Percentiles rank a stretch among this genome's conserved stretches.
These are phyloP conservation scores for Candida sp. DNA, from an alignment of 1,139 yeast species.

Conservation along the genomic window DNA sequence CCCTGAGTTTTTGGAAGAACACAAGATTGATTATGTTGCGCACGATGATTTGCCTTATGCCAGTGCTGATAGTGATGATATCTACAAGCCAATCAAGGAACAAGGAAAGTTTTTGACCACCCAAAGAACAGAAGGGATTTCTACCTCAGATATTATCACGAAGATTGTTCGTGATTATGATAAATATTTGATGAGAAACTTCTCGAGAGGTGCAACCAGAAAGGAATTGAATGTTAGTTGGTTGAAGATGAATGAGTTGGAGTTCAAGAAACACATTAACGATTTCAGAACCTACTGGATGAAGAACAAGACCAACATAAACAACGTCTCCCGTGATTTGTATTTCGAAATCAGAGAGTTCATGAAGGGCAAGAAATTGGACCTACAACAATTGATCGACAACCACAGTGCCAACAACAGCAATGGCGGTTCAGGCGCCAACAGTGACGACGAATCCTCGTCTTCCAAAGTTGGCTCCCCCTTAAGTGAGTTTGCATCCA, in stretches of 20 bases:
- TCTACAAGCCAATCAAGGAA: constrained; percentile 90
- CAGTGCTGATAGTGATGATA: constrained; percentile 85
- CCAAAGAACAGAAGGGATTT: constrained; percentile 95
- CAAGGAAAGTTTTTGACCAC: constrained; percentile 92
- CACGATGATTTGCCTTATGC: constrained; percentile 98
- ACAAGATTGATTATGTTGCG: constrained; percentile 93
- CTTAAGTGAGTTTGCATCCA: constrained; percentile 63
- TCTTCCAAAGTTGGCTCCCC: constrained; percentile 40
- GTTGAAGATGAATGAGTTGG: constrained; percentile 96
- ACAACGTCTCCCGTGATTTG: constrained; percentile 78
- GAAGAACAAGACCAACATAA: constrained; percentile 70
- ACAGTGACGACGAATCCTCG: constrained; percentile 9
- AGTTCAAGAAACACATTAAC: constrained; percentile 84
- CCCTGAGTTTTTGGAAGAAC: constrained; percentile 75
- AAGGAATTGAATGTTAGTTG: constrained; percentile 96
- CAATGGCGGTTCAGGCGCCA: constrained; percentile 28
- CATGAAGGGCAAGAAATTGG: constrained; percentile 58
- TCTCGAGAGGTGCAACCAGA: constrained; percentile 97
- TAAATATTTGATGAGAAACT: constrained; percentile 94
- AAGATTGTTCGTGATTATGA: constrained; percentile 95
- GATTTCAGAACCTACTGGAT: constrained; percentile 89
- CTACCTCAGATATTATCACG: constrained; percentile 95
- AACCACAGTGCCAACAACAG: constrained; percentile 14
- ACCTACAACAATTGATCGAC: constrained; percentile 33
- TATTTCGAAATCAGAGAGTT: constrained; percentile 85